Evolutionary conservation across 2,329 filamentous ascomycete genomes (phyloP), one percentile per base, ranked within the genome.

Genomic region (Helotiales sp.): DNA sequence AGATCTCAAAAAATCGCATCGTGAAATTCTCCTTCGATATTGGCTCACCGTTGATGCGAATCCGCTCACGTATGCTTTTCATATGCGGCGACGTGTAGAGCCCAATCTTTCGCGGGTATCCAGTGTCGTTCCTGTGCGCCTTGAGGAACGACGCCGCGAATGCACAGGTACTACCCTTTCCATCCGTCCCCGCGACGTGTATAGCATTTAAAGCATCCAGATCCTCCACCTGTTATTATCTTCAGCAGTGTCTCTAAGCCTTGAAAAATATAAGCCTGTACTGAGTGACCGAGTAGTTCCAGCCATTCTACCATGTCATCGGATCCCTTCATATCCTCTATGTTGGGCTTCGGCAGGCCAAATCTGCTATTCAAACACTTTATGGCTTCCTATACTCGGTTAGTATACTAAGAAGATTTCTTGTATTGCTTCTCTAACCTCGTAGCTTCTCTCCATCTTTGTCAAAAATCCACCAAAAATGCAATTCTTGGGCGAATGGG

Each of bases 121-220:
- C 63, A n/a, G 64, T 66, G 7, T 27, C 25, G 7, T 59, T 34
- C 22, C 76, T 76, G 65, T 84, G 80, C 54, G 76, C 76, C 24
- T 75, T 73, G 47, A 90, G 80, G 61, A 89, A 83, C 10, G 81
- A 82, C 58, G 83, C 78, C 58, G 81, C 76, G 62, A 87, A 89
- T 47, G 85, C 85, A 68, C 85, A 90, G 1, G 86, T 88, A 66
- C 82, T 87, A 27, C 87, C 87, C 70, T 90, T 90, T 7, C 87
- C 87, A 70, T 90, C 90, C 17, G 86, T 90, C 13, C 87, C 87
- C 24, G 86, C 81, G 27, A 90, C 80, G 72, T 89, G 86, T 48
- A 90, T 70, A 25, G 88, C 77, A 66, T 87, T 88, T 30, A 89
- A 73, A 17, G 29, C 31, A 30, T 49, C 34, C n/a, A 58, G 24